phyloP scores from a whole-genome alignment of 2,329 filamentous ascomycete genomes.

The Rosellinia necatrix region DNA sequence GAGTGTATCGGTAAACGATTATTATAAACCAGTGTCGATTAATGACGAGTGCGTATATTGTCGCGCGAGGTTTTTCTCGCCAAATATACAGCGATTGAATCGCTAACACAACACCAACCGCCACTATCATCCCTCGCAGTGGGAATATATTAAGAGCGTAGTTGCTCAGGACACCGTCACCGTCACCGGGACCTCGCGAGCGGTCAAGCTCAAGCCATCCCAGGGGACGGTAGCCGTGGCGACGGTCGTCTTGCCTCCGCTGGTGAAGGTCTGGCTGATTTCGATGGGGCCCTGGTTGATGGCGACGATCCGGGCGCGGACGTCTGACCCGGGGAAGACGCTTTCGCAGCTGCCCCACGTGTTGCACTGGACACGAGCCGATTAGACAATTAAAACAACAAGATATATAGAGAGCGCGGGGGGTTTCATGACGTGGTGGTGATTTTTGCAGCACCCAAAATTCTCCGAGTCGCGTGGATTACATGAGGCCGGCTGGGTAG shows the following conservation, averaged over 20 bases:
- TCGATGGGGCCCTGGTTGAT: conserved; percentile 1
- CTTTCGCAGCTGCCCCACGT: conserved; percentile 1
- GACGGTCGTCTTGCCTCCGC: background rate
- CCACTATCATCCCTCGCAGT: too few species aligned
- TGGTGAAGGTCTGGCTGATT: conserved; percentile 6
- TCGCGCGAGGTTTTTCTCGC: too few species aligned
- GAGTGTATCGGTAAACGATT: too few species aligned
- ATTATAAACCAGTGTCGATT: too few species aligned
- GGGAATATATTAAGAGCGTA: background rate
- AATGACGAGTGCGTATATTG: too few species aligned
- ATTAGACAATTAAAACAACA: background rate
- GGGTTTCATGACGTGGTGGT: too few species aligned
- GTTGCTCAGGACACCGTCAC: background rate
- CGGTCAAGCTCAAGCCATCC: background rate
- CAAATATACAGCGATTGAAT: too few species aligned
- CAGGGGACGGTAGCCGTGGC: background rate
- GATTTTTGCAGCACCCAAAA: too few species aligned
- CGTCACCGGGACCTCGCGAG: background rate
- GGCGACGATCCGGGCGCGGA: background rate
- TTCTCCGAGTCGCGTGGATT: background rate
- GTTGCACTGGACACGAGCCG: background rate
- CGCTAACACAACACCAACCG: too few species aligned
- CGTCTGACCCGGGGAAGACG: background rate
- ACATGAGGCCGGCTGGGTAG: background rate
- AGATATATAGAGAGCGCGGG: too few species aligned